Conservation (phyloP, 1,284 basidiomycete species). For the Ustilago trichophora region DNA sequence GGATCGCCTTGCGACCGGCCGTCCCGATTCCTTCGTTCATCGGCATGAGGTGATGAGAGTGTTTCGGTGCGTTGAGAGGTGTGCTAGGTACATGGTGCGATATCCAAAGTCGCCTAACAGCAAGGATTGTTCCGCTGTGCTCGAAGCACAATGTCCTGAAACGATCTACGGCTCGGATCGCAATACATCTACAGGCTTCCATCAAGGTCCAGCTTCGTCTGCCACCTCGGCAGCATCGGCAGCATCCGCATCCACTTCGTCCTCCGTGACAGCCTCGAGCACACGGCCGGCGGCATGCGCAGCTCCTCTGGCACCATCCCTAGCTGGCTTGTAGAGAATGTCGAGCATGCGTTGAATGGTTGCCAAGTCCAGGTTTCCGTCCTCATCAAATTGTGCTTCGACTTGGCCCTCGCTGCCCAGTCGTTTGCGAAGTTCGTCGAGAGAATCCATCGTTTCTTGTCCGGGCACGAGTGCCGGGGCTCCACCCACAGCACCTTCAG, state of each 20-base stretch:
- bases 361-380: conserved; percentile 54
- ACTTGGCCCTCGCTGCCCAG: conserved; percentile 37
- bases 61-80: too few species aligned
- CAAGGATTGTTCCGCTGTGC: too few species aligned
- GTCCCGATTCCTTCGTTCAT: too few species aligned
- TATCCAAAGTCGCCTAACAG: too few species aligned
- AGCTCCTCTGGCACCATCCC: conserved; percentile 27
- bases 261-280: conserved; percentile 27
- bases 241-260: conserved; percentile 29
- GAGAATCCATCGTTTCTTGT: conserved; percentile 24
- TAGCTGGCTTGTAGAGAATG: conserved; percentile 49
- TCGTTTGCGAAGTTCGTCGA: conserved; percentile 24
- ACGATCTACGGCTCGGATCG: too few species aligned
- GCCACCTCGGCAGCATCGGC: conserved; percentile 41
- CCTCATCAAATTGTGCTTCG: conserved; percentile 55
- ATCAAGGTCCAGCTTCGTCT: conserved; percentile 25
- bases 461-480: conserved; percentile 40
- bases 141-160: too few species aligned
- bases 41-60: too few species aligned
- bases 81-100: too few species aligned
- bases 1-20: too few species aligned
- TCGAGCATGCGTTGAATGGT: conserved; percentile 59
- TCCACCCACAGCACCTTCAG: conserved; percentile 24
- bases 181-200: too few species aligned
- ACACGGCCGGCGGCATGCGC: conserved; percentile 19